Conservation (phyloP, 495 filamentous ascomycete species). For the Trichoderma orchidacearum region DNA sequence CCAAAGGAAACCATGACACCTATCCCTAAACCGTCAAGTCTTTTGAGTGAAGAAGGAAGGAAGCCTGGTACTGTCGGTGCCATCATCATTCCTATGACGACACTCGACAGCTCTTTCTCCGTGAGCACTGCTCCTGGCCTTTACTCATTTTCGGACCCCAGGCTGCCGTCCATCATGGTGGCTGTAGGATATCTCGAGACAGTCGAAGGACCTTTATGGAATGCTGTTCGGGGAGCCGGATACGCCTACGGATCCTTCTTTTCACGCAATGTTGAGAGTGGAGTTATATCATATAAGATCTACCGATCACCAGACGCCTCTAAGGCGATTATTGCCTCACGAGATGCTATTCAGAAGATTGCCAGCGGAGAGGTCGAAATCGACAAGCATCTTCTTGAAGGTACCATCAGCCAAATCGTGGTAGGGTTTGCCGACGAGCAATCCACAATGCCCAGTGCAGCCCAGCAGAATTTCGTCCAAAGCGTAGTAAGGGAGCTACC, state of each 20-base stretch:
- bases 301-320: slow-evolving; percentile 83
- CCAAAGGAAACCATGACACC: slow-evolving; percentile 22
- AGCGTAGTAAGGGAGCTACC: slow-evolving; percentile 64
- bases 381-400: slow-evolving; percentile 74
- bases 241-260: slow-evolving; percentile 82
- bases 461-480: slow-evolving; percentile 66
- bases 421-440: slow-evolving; percentile 76
- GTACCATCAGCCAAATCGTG: slow-evolving; percentile 79
- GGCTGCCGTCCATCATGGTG: slow-evolving; percentile 71
- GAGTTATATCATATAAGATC: slow-evolving; percentile 66
- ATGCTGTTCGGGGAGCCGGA: slow-evolving; percentile 78
- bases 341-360: slow-evolving; percentile 46
- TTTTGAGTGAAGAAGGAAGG: slow-evolving; percentile 58
- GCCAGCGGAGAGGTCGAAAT: slow-evolving; percentile 46
- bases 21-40: slow-evolving; percentile 31
- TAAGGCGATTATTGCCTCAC: slow-evolving; percentile 69
- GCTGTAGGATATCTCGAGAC: slow-evolving; percentile 83
- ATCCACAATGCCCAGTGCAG: slow-evolving; percentile 65
- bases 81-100: slow-evolving; percentile 77
- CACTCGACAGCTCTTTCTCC: slow-evolving; percentile 86
- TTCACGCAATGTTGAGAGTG: slow-evolving; percentile 57
- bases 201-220: slow-evolving; percentile 90
- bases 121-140: slow-evolving; percentile 63
- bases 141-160: slow-evolving; percentile 57
- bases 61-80: slow-evolving; percentile 56